Percentiles rank a stretch among this genome's conserved stretches.
These are phyloP conservation scores for Pseudonitzschia multiseries DNA, from an alignment of 108 stramenopile species.

Conservation along the genomic window DNA sequence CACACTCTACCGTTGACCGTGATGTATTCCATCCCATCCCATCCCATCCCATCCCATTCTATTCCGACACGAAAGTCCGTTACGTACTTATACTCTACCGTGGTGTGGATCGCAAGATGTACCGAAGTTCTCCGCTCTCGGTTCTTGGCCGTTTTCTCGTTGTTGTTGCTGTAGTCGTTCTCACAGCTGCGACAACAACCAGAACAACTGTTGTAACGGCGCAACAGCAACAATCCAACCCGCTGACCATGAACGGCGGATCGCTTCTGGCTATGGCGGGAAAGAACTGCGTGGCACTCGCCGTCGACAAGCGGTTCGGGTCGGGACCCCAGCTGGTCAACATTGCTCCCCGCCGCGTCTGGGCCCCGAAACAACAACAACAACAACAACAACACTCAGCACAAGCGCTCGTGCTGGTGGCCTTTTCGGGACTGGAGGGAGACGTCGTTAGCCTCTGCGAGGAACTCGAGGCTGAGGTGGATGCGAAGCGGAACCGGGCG, in stretches of 20 bases:
- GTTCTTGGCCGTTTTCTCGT: no score
- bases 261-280: conserved; percentile 88
- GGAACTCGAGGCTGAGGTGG: conserved; percentile 48
- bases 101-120: no score
- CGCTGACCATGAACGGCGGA: conserved; percentile 60
- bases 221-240: conserved; percentile 44
- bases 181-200: no score
- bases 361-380: conserved; percentile 34
- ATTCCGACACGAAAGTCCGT: no score
- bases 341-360: conserved; percentile 42
- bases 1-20: no score
- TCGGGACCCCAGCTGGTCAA: conserved; percentile 68
- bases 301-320: conserved; percentile 82
- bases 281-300: conserved; percentile 73
- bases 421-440: conserved; percentile 77
- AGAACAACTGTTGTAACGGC: no score
- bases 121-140: no score
- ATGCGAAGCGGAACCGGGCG: conserved; percentile 44
- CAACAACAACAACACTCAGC: no score
- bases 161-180: no score
- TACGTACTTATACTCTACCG: no score
- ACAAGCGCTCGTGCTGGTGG: conserved; percentile 57
- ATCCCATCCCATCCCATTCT: no score
- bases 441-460: conserved; percentile 75
- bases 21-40: no score